These are phyloP conservation scores for Fusarium setosum DNA, from an alignment of 2,329 filamentous ascomycete species.

Conservation along the genomic window DNA sequence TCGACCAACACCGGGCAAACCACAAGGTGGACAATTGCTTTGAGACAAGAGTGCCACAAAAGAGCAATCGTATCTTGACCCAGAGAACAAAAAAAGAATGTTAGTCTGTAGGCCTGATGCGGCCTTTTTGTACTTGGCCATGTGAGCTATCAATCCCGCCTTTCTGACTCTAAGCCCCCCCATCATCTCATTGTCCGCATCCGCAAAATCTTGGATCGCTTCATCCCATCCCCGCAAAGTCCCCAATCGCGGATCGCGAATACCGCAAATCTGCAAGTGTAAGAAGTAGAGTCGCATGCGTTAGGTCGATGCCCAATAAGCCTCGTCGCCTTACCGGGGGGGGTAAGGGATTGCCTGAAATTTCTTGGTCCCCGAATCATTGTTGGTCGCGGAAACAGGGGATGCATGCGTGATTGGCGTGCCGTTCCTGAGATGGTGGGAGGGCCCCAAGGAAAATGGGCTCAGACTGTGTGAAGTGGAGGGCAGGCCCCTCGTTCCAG, in stretches of 20 bases:
- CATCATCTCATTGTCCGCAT: not conserved
- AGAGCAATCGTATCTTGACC: not conserved
- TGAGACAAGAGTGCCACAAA: not conserved
- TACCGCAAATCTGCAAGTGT: constrained; percentile 4
- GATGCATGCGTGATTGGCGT: constrained; percentile 30
- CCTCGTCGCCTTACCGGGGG: constrained; percentile 16
- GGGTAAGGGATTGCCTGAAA: not conserved
- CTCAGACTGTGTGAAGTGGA: constrained; percentile 12
- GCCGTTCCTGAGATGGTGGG: constrained; percentile 9
- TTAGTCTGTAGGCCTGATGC: too few species aligned
- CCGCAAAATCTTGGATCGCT: constrained; percentile 5
- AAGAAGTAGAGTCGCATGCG: not conserved
- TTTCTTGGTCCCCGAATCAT: constrained; percentile 9
- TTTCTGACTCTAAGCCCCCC: too few species aligned
- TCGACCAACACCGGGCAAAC: not conserved
- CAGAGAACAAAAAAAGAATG: not conserved
- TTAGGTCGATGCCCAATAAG: constrained; percentile 12
- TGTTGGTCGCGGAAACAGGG: not conserved
- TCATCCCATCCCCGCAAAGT: not conserved
- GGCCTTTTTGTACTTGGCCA: too few species aligned
- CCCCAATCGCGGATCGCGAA: constrained; percentile 1
- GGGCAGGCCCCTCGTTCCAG: constrained; percentile 11
- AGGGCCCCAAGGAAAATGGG: not conserved
- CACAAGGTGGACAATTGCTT: not conserved
- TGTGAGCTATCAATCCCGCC: too few species aligned